A percentile compares a stretch with the other conserved stretches of the same genome.
Conservation (phyloP, 192 early-diverging fungal genomes). For the Coemansia sp. region DNA sequence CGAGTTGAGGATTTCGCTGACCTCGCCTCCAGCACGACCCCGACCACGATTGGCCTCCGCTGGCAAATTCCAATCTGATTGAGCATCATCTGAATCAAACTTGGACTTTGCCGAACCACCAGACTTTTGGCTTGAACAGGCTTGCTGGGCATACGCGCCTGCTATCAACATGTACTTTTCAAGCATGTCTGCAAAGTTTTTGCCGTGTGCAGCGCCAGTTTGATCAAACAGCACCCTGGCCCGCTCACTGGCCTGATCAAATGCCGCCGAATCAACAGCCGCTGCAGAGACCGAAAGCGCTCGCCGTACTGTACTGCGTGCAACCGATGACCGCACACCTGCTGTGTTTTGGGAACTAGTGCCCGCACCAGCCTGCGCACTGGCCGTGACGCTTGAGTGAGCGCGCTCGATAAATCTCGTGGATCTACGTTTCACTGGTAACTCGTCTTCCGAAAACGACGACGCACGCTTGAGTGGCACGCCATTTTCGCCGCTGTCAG, state of each 20-base stretch:
- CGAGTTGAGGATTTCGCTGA: background rate
- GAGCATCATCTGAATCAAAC: background rate
- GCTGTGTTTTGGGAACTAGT: background rate
- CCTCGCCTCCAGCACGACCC: no score
- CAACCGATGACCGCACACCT: background rate
- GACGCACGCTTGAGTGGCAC: slow-evolving; percentile 20
- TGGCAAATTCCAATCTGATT: slow-evolving; percentile 1
- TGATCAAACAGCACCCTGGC: slow-evolving; percentile 13
- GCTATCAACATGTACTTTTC: background rate
- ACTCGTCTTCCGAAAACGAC: slow-evolving; percentile 46
- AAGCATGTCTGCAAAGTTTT: background rate
- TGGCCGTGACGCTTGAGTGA: background rate
- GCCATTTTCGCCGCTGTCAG: background rate
- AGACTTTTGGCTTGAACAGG: background rate
- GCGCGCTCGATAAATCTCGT: slow-evolving; percentile 46
- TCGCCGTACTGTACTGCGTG: slow-evolving; percentile 6
- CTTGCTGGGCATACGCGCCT: background rate
- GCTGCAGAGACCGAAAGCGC: slow-evolving; percentile 3
- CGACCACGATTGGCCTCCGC: background rate
- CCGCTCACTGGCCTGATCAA: slow-evolving; percentile 4
- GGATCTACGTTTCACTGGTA: slow-evolving; percentile 48
- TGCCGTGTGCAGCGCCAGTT: background rate
- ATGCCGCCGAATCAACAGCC: slow-evolving; percentile 17
- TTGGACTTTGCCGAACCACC: background rate
- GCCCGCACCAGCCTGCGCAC: background rate